phyloP scores from a whole-genome alignment of 2,329 filamentous ascomycete species.

The Colletotrichum lini region DNA sequence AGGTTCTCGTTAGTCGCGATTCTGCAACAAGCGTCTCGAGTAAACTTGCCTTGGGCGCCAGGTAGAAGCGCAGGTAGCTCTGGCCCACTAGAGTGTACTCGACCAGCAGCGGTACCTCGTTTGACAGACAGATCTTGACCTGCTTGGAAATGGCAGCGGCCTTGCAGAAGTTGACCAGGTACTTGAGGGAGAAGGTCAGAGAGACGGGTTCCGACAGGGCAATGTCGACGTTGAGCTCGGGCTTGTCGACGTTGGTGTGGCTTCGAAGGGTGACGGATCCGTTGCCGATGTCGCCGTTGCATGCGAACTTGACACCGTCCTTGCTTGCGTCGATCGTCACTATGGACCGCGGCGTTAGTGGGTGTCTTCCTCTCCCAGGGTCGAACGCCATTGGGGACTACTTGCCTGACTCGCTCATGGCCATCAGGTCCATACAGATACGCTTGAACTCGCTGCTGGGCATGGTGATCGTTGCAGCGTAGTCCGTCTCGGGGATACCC shows the following conservation, averaged over 20 bases:
- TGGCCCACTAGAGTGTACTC: conserved; percentile 87
- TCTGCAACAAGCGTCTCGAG: not conserved
- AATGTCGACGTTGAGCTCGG: conserved; percentile 87
- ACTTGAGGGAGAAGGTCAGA: conserved; percentile 98
- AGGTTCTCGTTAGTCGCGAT: conserved; percentile 21
- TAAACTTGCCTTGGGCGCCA: conserved; percentile 90
- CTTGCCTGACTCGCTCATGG: conserved; percentile 95
- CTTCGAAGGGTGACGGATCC: conserved; percentile 92
- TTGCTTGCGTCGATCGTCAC: conserved; percentile 97
- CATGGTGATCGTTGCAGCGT: conserved; percentile 91
- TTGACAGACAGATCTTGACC: conserved; percentile 94
- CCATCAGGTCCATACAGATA: conserved; percentile 92
- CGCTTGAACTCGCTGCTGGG: conserved; percentile 91
- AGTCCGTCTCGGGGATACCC: conserved; percentile 99
- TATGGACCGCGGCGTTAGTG: conserved; percentile 55
- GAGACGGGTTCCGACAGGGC: conserved; percentile 92
- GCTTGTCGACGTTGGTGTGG: conserved; percentile 91
- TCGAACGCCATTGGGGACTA: conserved; percentile 34
- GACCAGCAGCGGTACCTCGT: conserved; percentile 95
- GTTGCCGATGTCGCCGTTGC: conserved; percentile 95
- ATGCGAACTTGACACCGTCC: conserved; percentile 96
- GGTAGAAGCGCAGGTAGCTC: conserved; percentile 96
- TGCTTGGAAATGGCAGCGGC: conserved; percentile 84
- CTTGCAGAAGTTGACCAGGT: conserved; percentile 99
- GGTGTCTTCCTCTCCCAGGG: no score